These are phyloP conservation scores for Physcomitrium patens DNA, from an alignment of 225 moss, liverwort and hornwort genomes.

Conservation along the genomic window DNA sequence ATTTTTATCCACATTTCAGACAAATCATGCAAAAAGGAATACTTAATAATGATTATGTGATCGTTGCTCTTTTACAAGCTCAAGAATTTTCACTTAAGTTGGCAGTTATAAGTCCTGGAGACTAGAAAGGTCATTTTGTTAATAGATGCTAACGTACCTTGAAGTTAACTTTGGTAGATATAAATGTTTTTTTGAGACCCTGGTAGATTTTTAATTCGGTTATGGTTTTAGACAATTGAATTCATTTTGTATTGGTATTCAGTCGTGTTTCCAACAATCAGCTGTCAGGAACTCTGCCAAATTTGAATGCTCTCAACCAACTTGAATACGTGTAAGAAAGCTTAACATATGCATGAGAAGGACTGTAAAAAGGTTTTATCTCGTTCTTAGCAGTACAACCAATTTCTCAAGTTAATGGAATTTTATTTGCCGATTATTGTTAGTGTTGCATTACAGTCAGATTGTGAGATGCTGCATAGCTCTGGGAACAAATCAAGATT, in stretches of 20 bases:
- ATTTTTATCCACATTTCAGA: background rate
- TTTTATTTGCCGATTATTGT: background rate
- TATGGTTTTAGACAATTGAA: background rate
- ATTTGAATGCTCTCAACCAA: constrained; percentile 37
- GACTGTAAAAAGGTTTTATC: background rate
- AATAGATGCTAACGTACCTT: too few species aligned
- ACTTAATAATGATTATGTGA: background rate
- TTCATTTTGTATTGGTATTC: constrained; percentile 16
- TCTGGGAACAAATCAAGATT: background rate
- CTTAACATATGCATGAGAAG: background rate
- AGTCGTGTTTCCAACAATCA: constrained; percentile 51
- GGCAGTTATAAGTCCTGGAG: background rate
- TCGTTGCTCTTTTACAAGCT: background rate
- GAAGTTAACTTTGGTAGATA: background rate
- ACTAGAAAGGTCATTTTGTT: background rate
- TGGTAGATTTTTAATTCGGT: background rate
- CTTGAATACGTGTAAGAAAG: constrained; percentile 47
- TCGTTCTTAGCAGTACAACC: too few species aligned
- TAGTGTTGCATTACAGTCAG: background rate
- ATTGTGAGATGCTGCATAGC: background rate
- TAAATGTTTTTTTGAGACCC: background rate
- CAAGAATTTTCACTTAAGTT: background rate
- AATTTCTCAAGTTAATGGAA: background rate
- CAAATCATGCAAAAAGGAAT: background rate
- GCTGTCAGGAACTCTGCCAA: constrained; percentile 49